Base-by-base conservation (phyloP, 805 yeast species). In the Isabelozyma rhagii region DNA sequence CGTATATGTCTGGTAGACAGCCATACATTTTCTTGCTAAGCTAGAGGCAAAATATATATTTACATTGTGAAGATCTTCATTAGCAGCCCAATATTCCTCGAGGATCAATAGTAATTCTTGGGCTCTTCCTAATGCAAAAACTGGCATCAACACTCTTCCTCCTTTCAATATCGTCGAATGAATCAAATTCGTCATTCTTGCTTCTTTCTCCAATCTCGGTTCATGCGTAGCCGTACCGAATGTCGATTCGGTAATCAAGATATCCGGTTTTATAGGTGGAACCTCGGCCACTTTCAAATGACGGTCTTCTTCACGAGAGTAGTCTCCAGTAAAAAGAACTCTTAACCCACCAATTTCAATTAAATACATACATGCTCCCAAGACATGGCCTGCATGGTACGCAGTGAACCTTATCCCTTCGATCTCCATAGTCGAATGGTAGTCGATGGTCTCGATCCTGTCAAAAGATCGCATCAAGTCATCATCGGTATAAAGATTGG, bases 301-400 rank as follows among this genome's bases (percentile, higher is more conserved):
- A 55, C 99, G 83, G 64, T 92, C 96, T 61, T 89, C 91, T 66
- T 93, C 98, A 60, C 99, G 78, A 3, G 98, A 93, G 63, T 89
- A 94, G 67, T 94, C 99, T 49, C 99, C 99, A 0, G 99, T 94
- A 64, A 93, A 94, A 46, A 94, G 67, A 0, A 90, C 78, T 56
- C 89, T 88, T 51, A 93, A 72, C 0, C 97, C 97, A 15, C 97
- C 97, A 59, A 94, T 87, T 67, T 94, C 99, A 45, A 94, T 82
- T 56, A 94, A 84, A 67, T 85, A 94, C 98, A 94, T 94, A 10
- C 98, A 97, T 9, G 99, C 98, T 48, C 99, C 99, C 42, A 94
- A 74, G 10, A 94, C 99, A 77, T 94, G 99, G n/a, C 99, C 99
- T 7, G 99, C 99, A 71, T 93, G 99, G 67, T 87, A 94, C 1